Evolutionary conservation across 306 rosid species (phyloP), one percentile per base, ranked within the genome.

Genomic region (Pterocarpus santalinus): DNA sequence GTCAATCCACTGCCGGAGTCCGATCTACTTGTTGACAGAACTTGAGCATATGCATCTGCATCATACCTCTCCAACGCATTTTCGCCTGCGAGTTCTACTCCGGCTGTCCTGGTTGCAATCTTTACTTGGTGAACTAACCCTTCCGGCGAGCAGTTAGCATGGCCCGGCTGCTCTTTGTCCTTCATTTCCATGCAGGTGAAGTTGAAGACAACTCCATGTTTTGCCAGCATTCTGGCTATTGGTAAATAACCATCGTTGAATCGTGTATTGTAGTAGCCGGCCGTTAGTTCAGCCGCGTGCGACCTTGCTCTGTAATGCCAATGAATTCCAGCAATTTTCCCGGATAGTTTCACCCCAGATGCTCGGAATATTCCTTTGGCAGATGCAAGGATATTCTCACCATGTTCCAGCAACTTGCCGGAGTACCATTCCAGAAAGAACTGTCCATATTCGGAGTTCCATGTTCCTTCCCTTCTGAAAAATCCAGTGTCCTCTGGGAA

Each of bases 101-200:
- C 62, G 39, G 94, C 93, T 53, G 78, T 39, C 62, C 63, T 85
- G 41, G 98, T 83, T 39, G 94, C 94, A 85, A 34, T 83, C 83
- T 93, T 92, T 63, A 93, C 97, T 80, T 96, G 97, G 46, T 75
- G 81, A 35, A 96, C 99, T 66, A 95, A 77, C 38, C 97, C 99
- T 76, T 95, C 94, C 0, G 99, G 99, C 0, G 99, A 95, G 91
- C 98, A 90, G 36, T 86, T 73, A 36, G 95, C 98, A 41, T 88
- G 66, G 0, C 62, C 80, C 0, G 97, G 97, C 62, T 96, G 99
- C 77, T 96, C 87, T 62, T 84, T 65, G 55, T 96, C 98, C 73
- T 87, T 92, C 99, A 96, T 96, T 87, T 96, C 97, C 98, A 96
- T 93, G 80, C 99, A 96, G 73, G 99, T 96, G 89, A 96, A 96